Percentiles rank a stretch among this genome's conserved stretches.
Conservation (phyloP, 2,329 filamentous ascomycete species). For the Fusarium albidum region DNA sequence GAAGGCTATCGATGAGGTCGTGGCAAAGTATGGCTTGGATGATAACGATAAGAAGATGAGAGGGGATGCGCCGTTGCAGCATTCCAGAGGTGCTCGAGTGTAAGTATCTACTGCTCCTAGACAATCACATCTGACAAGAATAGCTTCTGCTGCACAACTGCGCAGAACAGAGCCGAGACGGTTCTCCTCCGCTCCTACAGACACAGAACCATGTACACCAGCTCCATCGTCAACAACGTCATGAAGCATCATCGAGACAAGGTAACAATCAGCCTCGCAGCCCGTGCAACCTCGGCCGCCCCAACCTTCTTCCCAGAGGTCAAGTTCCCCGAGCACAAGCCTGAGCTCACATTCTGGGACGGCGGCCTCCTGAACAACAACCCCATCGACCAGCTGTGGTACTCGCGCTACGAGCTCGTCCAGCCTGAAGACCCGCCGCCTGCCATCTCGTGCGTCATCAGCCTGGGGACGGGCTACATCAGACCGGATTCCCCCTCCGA, state of each 20-base stretch:
- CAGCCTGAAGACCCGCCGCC: constrained; percentile 1
- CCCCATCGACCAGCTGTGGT: constrained; percentile 33
- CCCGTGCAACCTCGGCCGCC: constrained; percentile 28
- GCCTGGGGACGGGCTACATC: constrained; percentile 23
- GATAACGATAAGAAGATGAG: constrained; percentile 25
- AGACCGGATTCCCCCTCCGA: neutral
- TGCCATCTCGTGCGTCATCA: constrained; percentile 21
- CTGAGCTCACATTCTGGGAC: constrained; percentile 25
- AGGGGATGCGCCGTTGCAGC: constrained; percentile 24
- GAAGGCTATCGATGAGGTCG: constrained; percentile 24
- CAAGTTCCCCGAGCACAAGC: constrained; percentile 4
- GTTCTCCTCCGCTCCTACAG: constrained; percentile 25
- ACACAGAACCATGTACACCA: constrained; percentile 10
- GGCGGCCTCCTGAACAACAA: constrained; percentile 34
- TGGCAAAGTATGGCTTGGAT: constrained; percentile 23
- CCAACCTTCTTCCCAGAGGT: constrained; percentile 33
- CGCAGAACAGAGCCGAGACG: constrained; percentile 29
- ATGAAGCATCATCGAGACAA: constrained; percentile 11
- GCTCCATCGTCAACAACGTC: constrained; percentile 23
- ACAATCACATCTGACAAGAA: neutral
- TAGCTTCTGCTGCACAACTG: constrained; percentile 17
- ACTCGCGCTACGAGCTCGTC: constrained; percentile 30
- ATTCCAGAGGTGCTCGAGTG: constrained; percentile 13
- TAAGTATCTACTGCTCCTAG: neutral
- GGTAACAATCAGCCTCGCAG: constrained; percentile 30